phyloP scores from a whole-genome alignment of 192 early-diverging fungal species.

The Coemansia sp. region DNA sequence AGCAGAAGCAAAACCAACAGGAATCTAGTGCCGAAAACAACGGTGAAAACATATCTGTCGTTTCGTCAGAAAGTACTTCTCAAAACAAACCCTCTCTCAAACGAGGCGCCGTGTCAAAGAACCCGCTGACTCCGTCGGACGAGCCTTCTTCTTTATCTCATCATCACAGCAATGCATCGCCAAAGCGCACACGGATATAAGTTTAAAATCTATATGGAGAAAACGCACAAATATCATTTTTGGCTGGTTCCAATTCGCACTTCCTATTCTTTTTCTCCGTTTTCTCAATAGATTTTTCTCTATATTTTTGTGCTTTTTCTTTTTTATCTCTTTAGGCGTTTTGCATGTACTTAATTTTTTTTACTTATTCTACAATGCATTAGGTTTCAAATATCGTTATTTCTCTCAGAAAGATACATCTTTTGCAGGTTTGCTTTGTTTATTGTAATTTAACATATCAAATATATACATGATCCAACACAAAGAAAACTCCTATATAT shows the following conservation, averaged over 20 bases:
- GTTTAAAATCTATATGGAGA: background rate
- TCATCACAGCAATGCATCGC: slow-evolving; percentile 3
- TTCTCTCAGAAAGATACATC: background rate
- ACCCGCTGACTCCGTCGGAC: slow-evolving; percentile 1
- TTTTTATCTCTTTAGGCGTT: background rate
- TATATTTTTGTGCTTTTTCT: background rate
- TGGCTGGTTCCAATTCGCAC: background rate
- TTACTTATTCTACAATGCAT: background rate
- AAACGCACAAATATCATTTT: background rate
- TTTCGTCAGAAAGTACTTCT: background rate
- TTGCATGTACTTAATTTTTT: background rate
- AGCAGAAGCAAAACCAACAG: background rate
- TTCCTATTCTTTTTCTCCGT: background rate
- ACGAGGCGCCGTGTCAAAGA: slow-evolving; percentile 26
- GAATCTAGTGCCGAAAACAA: background rate
- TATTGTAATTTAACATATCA: background rate
- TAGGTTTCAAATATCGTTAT: background rate
- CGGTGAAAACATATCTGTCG: background rate
- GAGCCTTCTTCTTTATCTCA: background rate
- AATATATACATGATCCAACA: too few species aligned
- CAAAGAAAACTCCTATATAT: too few species aligned
- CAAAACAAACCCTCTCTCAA: slow-evolving; percentile 21
- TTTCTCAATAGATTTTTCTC: background rate
- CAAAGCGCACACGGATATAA: slow-evolving; percentile 22
- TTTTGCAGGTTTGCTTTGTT: background rate